Evolutionary conservation across 495 filamentous ascomycete species (phyloP).

Genomic region (Daldinia caldariorum): DNA sequence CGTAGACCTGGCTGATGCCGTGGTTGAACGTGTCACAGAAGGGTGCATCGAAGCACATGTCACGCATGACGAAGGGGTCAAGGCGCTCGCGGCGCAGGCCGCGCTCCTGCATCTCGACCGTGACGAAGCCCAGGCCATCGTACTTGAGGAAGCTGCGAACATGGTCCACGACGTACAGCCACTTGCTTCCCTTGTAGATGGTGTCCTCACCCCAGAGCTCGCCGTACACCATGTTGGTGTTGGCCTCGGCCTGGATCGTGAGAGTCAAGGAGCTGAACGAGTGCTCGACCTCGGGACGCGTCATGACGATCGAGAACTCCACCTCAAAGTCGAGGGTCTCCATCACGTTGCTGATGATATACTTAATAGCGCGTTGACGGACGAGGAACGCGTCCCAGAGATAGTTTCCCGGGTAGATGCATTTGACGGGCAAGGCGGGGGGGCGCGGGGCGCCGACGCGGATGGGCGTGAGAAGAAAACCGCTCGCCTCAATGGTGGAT

Average conservation of each 20-base stretch:
- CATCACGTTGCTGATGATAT: conserved; percentile 3
- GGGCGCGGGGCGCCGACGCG: conserved; percentile 5
- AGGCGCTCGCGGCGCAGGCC: background rate
- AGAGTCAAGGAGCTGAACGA: background rate
- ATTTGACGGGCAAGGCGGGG: background rate
- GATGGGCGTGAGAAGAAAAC: background rate
- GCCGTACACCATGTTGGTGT: conserved; percentile 2
- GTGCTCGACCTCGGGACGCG: background rate
- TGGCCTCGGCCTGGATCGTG: background rate
- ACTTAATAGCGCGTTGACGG: background rate
- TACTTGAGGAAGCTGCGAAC: background rate
- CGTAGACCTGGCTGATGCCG: background rate
- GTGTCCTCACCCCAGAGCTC: conserved; percentile 5
- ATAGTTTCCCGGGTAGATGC: background rate
- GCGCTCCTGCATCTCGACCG: conserved; percentile 10
- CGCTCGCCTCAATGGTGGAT: background rate
- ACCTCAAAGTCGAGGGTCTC: background rate
- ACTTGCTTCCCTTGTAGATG: conserved; percentile 9
- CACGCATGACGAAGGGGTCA: background rate
- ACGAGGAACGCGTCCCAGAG: background rate
- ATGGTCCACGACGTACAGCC: conserved; percentile 15
- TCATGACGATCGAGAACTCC: background rate
- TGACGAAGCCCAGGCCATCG: background rate
- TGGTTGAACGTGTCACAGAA: conserved; percentile 4
- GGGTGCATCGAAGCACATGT: background rate